Conservation (phyloP, 805 yeast genomes). For the Ogataea corticis region DNA sequence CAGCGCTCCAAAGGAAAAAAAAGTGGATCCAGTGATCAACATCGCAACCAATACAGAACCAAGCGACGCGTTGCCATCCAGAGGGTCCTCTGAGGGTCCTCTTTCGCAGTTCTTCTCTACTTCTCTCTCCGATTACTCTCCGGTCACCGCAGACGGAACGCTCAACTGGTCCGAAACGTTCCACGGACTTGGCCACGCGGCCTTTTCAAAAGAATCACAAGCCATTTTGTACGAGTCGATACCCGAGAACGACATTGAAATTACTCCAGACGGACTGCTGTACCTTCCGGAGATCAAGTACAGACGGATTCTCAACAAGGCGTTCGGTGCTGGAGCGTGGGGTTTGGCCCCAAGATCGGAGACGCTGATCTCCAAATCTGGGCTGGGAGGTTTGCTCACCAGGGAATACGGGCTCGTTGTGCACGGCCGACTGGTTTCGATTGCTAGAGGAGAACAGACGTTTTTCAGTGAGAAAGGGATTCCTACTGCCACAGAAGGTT, state of each 20-base stretch:
- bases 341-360: conserved; percentile 93
- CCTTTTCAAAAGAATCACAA: conserved; percentile 65
- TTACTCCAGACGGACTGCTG: conserved; percentile 91
- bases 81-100: conserved; percentile 14
- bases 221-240: conserved; percentile 62
- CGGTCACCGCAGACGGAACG: conserved; percentile 22
- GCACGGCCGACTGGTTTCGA: conserved; percentile 83
- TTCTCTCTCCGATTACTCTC: conserved; percentile 28
- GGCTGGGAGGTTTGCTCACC: conserved; percentile 52
- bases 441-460: conserved; percentile 95
- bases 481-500: conserved; percentile 96
- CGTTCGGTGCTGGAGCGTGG: conserved; percentile 99
- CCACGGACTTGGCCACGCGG: conserved; percentile 79
- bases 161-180: conserved; percentile 85
- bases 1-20: conserved; percentile 3
- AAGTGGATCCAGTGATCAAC: conserved; percentile 28
- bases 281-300: conserved; percentile 95
- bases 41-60: conserved; percentile 7
- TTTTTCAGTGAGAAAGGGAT: conserved; percentile 83
- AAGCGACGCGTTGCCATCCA: not conserved
- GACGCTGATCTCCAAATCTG: conserved; percentile 63
- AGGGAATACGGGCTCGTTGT: conserved; percentile 89
- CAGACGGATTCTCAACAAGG: conserved; percentile 80
- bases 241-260: conserved; percentile 76
- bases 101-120: conserved; percentile 19